phyloP scores from a whole-genome alignment of 169 alveolate genomes.

The Eimeria necatrix region DNA sequence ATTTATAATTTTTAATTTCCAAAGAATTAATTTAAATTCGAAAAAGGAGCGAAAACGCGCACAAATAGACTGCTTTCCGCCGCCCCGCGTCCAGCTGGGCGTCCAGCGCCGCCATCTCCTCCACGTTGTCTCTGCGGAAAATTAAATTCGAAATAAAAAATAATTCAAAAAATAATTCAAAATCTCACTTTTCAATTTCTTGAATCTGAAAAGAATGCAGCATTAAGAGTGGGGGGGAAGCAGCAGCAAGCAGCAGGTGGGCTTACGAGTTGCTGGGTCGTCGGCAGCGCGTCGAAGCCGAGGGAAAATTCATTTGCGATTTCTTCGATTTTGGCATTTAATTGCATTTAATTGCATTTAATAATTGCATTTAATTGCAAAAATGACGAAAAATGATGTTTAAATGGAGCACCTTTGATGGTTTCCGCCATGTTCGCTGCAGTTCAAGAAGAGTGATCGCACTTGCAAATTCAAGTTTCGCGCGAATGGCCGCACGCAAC shows the following conservation, averaged over 20 bases:
- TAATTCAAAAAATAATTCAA: not conserved
- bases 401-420: not conserved
- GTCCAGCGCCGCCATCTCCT: slow-evolving; percentile 20
- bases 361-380: not conserved
- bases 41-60: not conserved
- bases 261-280: slow-evolving; percentile 44
- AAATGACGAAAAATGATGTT: too few relatives aligned
- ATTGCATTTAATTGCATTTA: not conserved
- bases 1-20: not conserved
- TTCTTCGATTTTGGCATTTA: not conserved
- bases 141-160: not conserved
- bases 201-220: slow-evolving; percentile 5
- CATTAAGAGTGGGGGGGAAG: not conserved
- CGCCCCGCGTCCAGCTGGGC: not conserved
- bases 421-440: slow-evolving; percentile 52
- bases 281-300: slow-evolving; percentile 69
- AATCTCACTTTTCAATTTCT: not conserved
- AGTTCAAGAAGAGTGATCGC: not conserved
- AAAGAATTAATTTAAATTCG: not conserved
- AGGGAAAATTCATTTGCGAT: slow-evolving; percentile 58
- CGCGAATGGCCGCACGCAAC: not conserved
- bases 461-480: not conserved
- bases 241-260: not conserved
- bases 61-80: slow-evolving; percentile 50
- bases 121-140: slow-evolving; percentile 30